Evolutionary conservation across 805 yeast species (phyloP), one percentile per base, ranked within the genome.

Genomic region (Pichia deserticola): DNA sequence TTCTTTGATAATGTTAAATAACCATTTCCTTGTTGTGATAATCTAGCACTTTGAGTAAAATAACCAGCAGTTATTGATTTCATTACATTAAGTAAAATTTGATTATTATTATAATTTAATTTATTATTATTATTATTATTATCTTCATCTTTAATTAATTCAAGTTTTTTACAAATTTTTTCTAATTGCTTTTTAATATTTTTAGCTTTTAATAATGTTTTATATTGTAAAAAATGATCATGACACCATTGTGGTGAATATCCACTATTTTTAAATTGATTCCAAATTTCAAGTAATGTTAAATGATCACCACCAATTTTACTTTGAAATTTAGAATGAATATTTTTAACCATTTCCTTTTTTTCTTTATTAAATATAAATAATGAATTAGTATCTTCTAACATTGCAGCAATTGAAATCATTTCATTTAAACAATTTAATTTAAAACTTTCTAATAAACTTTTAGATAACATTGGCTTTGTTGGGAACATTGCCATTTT

Each of bases 401-500:
- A 66, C 92, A 92, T 87, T 0, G 97, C 75, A 11, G 89, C 77
- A 11, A 93, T 79, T 0, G 89, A 78, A 20, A 89, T 61, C 2
- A 89, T 74, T 53, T 87, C 93, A 3, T 75, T 75, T 3, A 83
- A 73, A 44, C 95, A 89, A 1, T 77, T 71, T 45, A 72, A 73
- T 12, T 73, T 73, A 0, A 77, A 78, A 45, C 95, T 81, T 1
- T 80, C 69, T 11, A 92, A 64, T 34, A 93, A 62, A 7, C 83
- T 81, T 62, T 86, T 88, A 7, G 97, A 83, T 59, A 89, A 74
- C 74, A 87, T 87, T 5, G 97, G 97, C 57, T 89, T 95, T 54
- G 90, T 77, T 0, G 99, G 99, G 57, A 90, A 87, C 51, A 84
- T 89, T 1, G 96, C 84, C 97, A 93, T 90, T 53, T 79, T 78